Percentiles rank a stretch among this genome's conserved stretches.
Conservation (phyloP, 441 rosid genomes). For the Adansonia madagascariensis region DNA sequence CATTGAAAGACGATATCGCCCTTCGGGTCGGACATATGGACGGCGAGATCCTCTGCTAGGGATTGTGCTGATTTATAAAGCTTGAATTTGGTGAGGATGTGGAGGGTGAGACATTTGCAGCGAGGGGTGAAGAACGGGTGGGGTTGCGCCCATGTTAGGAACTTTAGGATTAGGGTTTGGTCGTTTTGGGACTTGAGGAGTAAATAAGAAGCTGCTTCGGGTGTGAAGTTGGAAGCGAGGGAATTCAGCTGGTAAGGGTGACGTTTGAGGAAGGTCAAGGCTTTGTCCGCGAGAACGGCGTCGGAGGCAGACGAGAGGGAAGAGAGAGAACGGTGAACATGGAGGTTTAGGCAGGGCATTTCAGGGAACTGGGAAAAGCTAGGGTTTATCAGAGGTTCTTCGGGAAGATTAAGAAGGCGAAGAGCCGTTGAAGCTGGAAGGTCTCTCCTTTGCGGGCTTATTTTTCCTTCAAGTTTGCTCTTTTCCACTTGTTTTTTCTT, state of each 20-base stretch:
- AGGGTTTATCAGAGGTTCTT: slow-evolving; percentile 29
- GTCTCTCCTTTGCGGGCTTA: not conserved
- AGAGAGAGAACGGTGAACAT: slow-evolving; percentile 44
- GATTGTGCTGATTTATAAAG: slow-evolving; percentile 74
- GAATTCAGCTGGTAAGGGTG: slow-evolving; percentile 64
- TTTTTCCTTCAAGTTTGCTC: not conserved
- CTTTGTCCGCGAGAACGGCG: slow-evolving; percentile 62
- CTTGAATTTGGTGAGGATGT: slow-evolving; percentile 77
- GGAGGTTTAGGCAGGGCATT: slow-evolving; percentile 53
- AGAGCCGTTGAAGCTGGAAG: not conserved
- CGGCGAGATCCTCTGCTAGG: slow-evolving; percentile 69
- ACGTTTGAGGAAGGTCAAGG: slow-evolving; percentile 58
- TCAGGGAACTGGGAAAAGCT: slow-evolving; percentile 7
- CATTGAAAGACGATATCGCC: slow-evolving; percentile 62
- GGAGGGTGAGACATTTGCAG: slow-evolving; percentile 77
- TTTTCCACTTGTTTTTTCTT: not conserved
- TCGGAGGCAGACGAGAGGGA: slow-evolving; percentile 43
- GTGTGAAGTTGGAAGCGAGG: slow-evolving; percentile 60
- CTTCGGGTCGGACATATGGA: slow-evolving; percentile 32
- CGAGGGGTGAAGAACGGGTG: slow-evolving; percentile 63
- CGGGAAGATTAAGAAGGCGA: not conserved
- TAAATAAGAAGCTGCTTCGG: slow-evolving; percentile 62
- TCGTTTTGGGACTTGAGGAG: slow-evolving; percentile 69
- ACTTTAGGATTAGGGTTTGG: slow-evolving; percentile 50
- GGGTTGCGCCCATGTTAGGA: slow-evolving; percentile 71